phyloP scores from a whole-genome alignment of 352 stramenopile species.

The Pythium myriotylum region DNA sequence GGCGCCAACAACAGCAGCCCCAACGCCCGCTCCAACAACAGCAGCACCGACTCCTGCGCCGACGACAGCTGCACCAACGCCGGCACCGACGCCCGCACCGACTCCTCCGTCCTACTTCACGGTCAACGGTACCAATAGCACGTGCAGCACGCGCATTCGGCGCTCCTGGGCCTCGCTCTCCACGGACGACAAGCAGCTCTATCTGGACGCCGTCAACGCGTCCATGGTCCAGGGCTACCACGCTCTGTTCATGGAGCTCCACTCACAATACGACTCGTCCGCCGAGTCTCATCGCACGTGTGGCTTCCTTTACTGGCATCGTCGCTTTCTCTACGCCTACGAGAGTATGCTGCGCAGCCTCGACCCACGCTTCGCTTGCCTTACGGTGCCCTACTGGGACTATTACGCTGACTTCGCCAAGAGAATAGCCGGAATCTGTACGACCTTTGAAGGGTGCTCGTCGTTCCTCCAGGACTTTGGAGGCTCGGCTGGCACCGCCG shows the following conservation, averaged over 20 bases:
- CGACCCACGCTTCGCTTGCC: conserved; percentile 52
- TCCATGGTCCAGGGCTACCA: conserved; percentile 60
- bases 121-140: conserved; percentile 22
- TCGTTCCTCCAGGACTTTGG: conserved; percentile 67
- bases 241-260: conserved; percentile 58
- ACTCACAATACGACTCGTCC: conserved; percentile 40
- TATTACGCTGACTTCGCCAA: conserved; percentile 72
- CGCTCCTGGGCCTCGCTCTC: conserved; percentile 48
- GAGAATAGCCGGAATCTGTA: conserved; percentile 35
- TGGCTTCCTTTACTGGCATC: conserved; percentile 72
- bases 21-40: conserved; percentile 9
- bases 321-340: conserved; percentile 67
- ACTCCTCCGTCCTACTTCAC: conserved; percentile 11
- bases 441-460: conserved; percentile 56
- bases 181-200: conserved; percentile 57
- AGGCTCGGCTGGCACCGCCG: conserved; percentile 32
- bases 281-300: conserved; percentile 52
- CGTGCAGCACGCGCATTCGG: conserved; percentile 52
- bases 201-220: conserved; percentile 55
- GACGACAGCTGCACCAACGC: conserved; percentile 3
- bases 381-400: conserved; percentile 84
- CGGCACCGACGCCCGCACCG: conserved; percentile 3
- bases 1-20: background rate
- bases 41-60: conserved; percentile 5
- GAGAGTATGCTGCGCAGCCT: conserved; percentile 79